Percentiles rank a stretch among this genome's conserved stretches.
These are phyloP conservation scores for Arachnopeziza araneosa DNA, from an alignment of 2,329 filamentous ascomycete genomes.

Conservation along the genomic window DNA sequence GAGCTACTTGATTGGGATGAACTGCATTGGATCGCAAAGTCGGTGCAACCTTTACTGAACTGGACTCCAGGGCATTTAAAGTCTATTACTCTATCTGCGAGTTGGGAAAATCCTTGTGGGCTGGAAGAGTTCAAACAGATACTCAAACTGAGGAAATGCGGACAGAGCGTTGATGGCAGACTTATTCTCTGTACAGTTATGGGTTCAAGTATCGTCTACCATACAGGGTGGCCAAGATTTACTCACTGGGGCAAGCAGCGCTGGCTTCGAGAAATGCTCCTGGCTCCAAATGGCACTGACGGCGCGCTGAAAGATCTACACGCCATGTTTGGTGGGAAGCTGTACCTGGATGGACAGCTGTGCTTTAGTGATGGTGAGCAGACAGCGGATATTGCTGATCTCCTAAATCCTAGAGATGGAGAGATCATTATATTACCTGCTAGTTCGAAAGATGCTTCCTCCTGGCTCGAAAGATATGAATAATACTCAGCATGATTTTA, in stretches of 20 bases:
- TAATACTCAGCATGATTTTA: not conserved
- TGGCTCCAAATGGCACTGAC: conserved; percentile 23
- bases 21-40: conserved; percentile 23
- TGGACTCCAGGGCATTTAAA: conserved; percentile 14
- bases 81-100: conserved; percentile 21
- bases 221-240: conserved; percentile 27
- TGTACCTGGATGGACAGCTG: conserved; percentile 22
- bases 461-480: not conserved
- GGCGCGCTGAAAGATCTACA: conserved; percentile 19
- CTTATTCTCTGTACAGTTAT: conserved; percentile 15
- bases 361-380: conserved; percentile 12
- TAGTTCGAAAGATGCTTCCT: not conserved
- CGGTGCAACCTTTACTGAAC: conserved; percentile 13
- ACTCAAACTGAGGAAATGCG: conserved; percentile 19
- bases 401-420: conserved; percentile 24
- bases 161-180: conserved; percentile 24
- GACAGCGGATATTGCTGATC: conserved; percentile 5
- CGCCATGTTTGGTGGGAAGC: conserved; percentile 18
- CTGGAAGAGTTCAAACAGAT: conserved; percentile 25
- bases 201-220: conserved; percentile 16
- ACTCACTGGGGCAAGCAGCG: conserved; percentile 28
- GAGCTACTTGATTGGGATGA: conserved; percentile 28
- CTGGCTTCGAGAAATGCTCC: conserved; percentile 27
- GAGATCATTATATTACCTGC: conserved; percentile 13
- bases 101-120: conserved; percentile 22